Conservation (phyloP, 805 yeast genomes). For the Ogataea ganodermae region DNA sequence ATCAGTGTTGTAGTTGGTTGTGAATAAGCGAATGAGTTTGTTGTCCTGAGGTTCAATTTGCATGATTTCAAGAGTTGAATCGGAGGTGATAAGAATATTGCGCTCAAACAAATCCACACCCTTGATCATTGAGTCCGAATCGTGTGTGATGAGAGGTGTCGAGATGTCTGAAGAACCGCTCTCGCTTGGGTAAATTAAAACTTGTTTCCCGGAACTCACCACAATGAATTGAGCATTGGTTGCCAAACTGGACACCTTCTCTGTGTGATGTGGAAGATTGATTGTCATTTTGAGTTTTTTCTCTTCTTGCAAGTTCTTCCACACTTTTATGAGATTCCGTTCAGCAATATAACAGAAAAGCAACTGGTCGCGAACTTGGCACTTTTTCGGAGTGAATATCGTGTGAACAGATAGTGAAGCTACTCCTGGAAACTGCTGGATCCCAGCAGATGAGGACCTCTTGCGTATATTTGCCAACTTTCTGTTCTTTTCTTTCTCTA, state of each 20-base stretch:
- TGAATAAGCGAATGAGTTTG: constrained; percentile 16
- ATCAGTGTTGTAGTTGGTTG: constrained; percentile 18
- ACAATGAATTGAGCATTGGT: constrained; percentile 18
- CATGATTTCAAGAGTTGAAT: constrained; percentile 21
- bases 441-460: constrained; percentile 2
- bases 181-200: constrained; percentile 17
- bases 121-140: constrained; percentile 16
- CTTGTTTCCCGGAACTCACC: constrained; percentile 16
- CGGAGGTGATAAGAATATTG: constrained; percentile 21
- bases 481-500: constrained; percentile 13
- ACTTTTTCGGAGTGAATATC: constrained; percentile 20
- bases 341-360: constrained; percentile 26
- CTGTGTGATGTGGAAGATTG: constrained; percentile 13
- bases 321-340: constrained; percentile 22
- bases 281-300: constrained; percentile 14
- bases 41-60: constrained; percentile 17
- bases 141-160: constrained; percentile 12
- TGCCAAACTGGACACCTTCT: constrained; percentile 18
- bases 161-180: constrained; percentile 5
- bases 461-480: constrained; percentile 11
- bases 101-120: constrained; percentile 22
- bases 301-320: constrained; percentile 18
- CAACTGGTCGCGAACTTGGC: constrained; percentile 12
- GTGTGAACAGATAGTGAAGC: constrained; percentile 13
- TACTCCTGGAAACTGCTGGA: not conserved